phyloP scores from a whole-genome alignment of 192 early-diverging fungal genomes.

The Podila minutissima region DNA sequence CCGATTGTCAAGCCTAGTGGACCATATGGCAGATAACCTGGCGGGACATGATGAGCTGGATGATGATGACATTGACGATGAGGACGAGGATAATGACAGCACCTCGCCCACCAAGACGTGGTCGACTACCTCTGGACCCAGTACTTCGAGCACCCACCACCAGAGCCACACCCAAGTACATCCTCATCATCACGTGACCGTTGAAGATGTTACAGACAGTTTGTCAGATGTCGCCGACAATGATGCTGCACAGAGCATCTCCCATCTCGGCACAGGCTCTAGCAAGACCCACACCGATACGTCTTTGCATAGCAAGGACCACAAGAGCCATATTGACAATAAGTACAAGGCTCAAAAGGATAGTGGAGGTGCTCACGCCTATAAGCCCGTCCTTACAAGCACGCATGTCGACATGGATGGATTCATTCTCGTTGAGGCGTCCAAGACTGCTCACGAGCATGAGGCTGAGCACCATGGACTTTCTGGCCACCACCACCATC shows the following conservation, averaged over 20 bases:
- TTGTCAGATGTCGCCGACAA: constrained; percentile 17
- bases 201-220: neutral
- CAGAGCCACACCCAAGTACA: neutral
- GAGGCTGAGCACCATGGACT: neutral
- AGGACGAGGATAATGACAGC: neutral
- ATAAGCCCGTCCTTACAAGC: constrained; percentile 3
- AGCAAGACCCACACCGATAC: neutral
- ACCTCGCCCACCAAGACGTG: neutral
- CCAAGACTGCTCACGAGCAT: neutral
- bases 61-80: neutral
- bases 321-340: neutral
- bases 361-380: neutral
- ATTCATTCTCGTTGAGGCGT: constrained; percentile 12
- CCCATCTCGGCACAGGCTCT: neutral
- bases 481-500: too few species aligned
- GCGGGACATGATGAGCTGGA: neutral
- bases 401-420: constrained; percentile 14
- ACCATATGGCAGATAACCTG: neutral
- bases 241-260: neutral
- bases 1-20: neutral
- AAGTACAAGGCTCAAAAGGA: neutral
- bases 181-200: neutral
- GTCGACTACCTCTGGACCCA: neutral
- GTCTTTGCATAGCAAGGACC: neutral
- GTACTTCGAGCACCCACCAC: neutral